Evolutionary conservation across 352 stramenopile genomes (phyloP).

Genomic region (Pilasporangium apinafurcum): DNA sequence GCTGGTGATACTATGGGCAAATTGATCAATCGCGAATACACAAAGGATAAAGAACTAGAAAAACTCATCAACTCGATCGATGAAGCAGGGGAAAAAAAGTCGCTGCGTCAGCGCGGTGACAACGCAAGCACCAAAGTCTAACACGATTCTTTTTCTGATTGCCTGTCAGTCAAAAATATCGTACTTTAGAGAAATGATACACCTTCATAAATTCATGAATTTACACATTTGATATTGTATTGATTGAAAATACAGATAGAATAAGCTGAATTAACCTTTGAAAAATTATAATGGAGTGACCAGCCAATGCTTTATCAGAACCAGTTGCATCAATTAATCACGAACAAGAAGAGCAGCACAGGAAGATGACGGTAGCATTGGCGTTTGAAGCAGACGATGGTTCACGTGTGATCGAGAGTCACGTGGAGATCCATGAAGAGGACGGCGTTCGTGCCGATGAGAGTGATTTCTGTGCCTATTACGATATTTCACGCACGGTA

Average conservation of each 20-base stretch:
- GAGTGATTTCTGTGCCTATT: constrained; percentile 45
- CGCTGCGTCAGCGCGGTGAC: constrained; percentile 39
- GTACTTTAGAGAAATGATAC: too few relatives aligned
- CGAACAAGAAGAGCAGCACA: neutral
- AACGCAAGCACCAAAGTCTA: too few relatives aligned
- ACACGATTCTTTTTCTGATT: too few relatives aligned
- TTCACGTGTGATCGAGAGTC: constrained; percentile 64
- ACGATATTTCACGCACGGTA: constrained; percentile 56
- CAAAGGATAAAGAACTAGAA: constrained; percentile 50
- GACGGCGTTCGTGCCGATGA: constrained; percentile 43
- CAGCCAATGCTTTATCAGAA: too few relatives aligned
- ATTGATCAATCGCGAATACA: constrained; percentile 60
- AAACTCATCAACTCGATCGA: constrained; percentile 24
- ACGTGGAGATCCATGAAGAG: constrained; percentile 42
- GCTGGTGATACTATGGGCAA: constrained; percentile 75
- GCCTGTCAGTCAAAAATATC: too few relatives aligned
- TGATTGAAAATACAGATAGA: neutral
- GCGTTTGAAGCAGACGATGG: constrained; percentile 81
- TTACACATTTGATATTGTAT: neutral
- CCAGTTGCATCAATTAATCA: neutral
- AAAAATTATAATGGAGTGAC: too few relatives aligned
- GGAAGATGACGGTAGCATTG: constrained; percentile 59
- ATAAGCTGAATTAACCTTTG: too few relatives aligned
- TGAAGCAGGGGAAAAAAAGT: constrained; percentile 13
- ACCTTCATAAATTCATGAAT: neutral